Evolutionary conservation across 2,329 filamentous ascomycete genomes (phyloP).

Genomic region (Decorospora gaudefroyi): DNA sequence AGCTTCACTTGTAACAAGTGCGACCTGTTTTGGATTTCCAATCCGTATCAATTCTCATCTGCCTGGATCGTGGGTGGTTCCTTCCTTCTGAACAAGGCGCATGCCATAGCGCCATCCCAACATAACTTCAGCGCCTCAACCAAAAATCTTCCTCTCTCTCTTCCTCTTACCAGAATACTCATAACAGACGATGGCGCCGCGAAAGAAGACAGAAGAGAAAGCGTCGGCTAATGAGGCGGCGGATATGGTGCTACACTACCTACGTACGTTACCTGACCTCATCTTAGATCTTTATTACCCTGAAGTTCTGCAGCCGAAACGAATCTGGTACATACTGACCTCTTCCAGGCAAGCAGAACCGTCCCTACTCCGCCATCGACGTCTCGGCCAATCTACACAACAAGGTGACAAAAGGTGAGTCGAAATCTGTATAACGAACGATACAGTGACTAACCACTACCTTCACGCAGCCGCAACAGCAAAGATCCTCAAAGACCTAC

Average conservation of each 20-base stretch:
- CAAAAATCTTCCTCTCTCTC: neutral
- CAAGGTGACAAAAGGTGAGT: constrained; percentile 60
- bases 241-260: constrained; percentile 56
- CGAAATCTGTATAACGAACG: neutral
- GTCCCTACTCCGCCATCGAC: constrained; percentile 62
- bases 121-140: neutral
- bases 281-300: neutral
- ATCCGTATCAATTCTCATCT: too few species aligned
- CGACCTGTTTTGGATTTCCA: neutral
- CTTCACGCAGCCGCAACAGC: constrained; percentile 59
- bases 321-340: constrained; percentile 7
- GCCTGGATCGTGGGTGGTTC: constrained; percentile 11
- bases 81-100: constrained; percentile 13
- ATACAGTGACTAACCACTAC: constrained; percentile 16
- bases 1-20: neutral
- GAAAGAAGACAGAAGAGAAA: constrained; percentile 47
- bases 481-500: constrained; percentile 66
- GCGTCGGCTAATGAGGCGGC: constrained; percentile 44
- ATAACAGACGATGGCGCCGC: constrained; percentile 39
- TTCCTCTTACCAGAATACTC: neutral
- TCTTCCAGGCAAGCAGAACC: constrained; percentile 55
- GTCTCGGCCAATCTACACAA: constrained; percentile 66
- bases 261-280: constrained; percentile 49
- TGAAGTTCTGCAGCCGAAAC: neutral
- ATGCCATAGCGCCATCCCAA: constrained; percentile 8